These are phyloP conservation scores for Pyrenula aspistea DNA, from an alignment of 495 filamentous ascomycete genomes.

Conservation along the genomic window DNA sequence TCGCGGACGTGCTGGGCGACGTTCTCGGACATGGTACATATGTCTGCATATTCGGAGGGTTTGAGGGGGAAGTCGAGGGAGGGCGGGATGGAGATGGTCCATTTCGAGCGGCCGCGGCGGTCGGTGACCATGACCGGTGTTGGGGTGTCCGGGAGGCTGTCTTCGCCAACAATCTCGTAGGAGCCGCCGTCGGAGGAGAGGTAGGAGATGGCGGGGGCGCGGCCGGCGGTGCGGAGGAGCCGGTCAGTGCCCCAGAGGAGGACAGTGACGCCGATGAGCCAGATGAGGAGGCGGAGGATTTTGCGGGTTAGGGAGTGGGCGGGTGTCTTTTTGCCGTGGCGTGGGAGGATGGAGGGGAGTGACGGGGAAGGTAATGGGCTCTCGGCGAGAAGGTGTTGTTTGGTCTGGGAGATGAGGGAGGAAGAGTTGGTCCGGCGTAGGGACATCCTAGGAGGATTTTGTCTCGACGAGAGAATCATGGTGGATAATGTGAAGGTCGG, in stretches of 20 bases:
- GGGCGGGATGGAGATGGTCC: slow-evolving; percentile 60
- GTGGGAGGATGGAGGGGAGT: slow-evolving; percentile 50
- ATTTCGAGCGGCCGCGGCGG: slow-evolving; percentile 40
- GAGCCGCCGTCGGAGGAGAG: slow-evolving; percentile 14
- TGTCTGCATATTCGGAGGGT: slow-evolving; percentile 41
- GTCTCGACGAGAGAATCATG: slow-evolving; percentile 11
- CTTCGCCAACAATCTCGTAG: slow-evolving; percentile 40
- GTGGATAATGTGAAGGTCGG: too few species aligned
- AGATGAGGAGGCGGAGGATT: slow-evolving; percentile 30
- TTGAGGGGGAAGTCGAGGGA: slow-evolving; percentile 44
- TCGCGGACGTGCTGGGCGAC: slow-evolving; percentile 37
- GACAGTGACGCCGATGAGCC: slow-evolving; percentile 21
- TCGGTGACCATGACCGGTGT: slow-evolving; percentile 47
- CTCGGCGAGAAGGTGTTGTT: slow-evolving; percentile 27
- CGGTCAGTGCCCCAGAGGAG: slow-evolving; percentile 2
- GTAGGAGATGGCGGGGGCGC: slow-evolving; percentile 19
- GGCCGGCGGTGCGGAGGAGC: slow-evolving; percentile 9
- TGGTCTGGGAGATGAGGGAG: slow-evolving; percentile 1
- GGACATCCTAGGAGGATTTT: slow-evolving; percentile 9
- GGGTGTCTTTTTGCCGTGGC: slow-evolving; percentile 37
- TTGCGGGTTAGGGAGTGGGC: slow-evolving; percentile 28
- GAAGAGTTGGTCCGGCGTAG: slow-evolving; percentile 6
- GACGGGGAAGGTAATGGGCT: slow-evolving; percentile 52
- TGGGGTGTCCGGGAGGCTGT: slow-evolving; percentile 39
- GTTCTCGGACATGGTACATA: slow-evolving; percentile 46